phyloP scores from a whole-genome alignment of 2,329 filamentous ascomycete species.

The Beauveria varroae region DNA sequence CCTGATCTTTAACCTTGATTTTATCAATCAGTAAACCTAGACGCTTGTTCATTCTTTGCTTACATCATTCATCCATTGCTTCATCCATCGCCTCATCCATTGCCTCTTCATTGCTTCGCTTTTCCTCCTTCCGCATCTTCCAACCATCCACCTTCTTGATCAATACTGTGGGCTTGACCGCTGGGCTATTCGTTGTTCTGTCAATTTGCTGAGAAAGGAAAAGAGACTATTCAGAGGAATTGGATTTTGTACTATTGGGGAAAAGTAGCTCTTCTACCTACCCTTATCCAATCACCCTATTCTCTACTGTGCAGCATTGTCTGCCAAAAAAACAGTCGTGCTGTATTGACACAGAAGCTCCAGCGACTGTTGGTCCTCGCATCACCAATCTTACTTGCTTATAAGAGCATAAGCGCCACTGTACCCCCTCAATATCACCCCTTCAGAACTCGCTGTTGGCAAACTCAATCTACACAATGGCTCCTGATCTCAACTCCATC shows the following conservation, averaged over 20 bases:
- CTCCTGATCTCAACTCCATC: conserved; percentile 68
- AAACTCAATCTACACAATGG: conserved; percentile 39
- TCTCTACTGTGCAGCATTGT: conserved; percentile 13
- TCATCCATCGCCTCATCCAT: neutral
- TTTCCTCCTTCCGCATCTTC: neutral
- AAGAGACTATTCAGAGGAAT: neutral
- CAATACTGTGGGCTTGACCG: neutral
- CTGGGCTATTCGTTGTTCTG: neutral
- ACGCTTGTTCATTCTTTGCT: neutral
- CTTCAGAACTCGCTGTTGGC: neutral
- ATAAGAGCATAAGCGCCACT: conserved; percentile 3
- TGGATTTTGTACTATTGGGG: conserved; percentile 7
- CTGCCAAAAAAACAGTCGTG: neutral
- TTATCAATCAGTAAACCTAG: neutral
- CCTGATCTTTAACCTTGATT: neutral
- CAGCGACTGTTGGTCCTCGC: neutral
- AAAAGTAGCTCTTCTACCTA: conserved; percentile 17
- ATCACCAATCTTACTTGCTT: neutral
- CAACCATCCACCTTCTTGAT: neutral
- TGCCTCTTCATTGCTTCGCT: neutral
- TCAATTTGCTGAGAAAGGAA: neutral
- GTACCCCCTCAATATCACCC: neutral
- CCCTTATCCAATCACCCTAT: conserved; percentile 17
- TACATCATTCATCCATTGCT: neutral
- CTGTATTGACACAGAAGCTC: neutral